Percentiles rank a stretch among this genome's conserved stretches.
Evolutionary conservation across 192 early-diverging fungal species (phyloP).

Genomic region (Coemansia asiatica): DNA sequence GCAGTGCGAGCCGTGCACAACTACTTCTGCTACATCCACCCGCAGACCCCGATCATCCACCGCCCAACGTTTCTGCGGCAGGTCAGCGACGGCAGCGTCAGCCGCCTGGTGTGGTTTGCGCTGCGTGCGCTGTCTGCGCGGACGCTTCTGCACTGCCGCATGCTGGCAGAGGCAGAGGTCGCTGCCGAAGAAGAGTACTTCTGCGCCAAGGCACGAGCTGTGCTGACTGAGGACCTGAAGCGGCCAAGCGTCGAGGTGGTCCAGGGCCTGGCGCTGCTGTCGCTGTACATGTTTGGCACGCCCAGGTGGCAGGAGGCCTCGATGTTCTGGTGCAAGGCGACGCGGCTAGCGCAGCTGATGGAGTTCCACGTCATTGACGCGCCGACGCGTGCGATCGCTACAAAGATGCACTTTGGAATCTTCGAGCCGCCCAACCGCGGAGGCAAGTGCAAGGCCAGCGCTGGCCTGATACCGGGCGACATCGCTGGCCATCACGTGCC

Average conservation of each 20-base stretch:
- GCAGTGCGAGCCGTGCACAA: conserved; percentile 34
- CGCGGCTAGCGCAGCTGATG: conserved; percentile 47
- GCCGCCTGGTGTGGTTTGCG: conserved; percentile 51
- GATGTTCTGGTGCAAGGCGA: conserved; percentile 57
- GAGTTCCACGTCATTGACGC: conserved; percentile 49
- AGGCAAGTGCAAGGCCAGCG: conserved; percentile 12
- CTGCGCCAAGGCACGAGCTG: conserved; percentile 26
- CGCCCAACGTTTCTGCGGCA: conserved; percentile 46
- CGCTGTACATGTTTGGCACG: conserved; percentile 44
- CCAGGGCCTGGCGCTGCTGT: conserved; percentile 46
- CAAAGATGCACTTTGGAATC: conserved; percentile 50
- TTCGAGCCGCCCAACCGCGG: conserved; percentile 41
- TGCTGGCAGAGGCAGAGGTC: conserved; percentile 31
- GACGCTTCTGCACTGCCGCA: conserved; percentile 29
- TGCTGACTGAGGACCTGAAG: conserved; percentile 27
- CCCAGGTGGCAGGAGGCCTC: conserved; percentile 51
- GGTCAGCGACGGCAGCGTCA: conserved; percentile 39
- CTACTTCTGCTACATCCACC: conserved; percentile 55
- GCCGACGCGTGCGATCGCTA: conserved; percentile 39
- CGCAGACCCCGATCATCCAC: conserved; percentile 54
- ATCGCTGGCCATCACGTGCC: conserved; percentile 42
- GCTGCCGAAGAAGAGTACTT: conserved; percentile 45
- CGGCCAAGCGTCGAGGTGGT: conserved; percentile 37
- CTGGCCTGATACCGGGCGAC: conserved; percentile 43
- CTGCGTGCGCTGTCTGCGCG: conserved; percentile 45